These are phyloP conservation scores for Wallacemonas sp. DNA, from an alignment of 208 protist genomes.

Conservation along the genomic window DNA sequence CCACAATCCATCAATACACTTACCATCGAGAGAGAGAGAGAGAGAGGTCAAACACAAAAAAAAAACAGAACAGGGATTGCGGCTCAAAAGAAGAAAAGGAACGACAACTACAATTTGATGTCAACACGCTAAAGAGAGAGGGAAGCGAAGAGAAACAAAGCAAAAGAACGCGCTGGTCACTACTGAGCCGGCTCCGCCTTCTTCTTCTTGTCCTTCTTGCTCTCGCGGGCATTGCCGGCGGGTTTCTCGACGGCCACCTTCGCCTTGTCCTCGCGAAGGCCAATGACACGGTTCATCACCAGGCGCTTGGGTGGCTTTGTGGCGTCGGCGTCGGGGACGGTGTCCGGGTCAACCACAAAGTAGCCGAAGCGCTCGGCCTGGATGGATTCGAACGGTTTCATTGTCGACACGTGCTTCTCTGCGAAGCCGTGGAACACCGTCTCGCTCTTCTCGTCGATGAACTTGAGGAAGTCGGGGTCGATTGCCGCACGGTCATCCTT, in stretches of 20 bases:
- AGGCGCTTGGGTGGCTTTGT: conserved; percentile 22
- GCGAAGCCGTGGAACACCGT: conserved; percentile 58
- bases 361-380: conserved; percentile 93
- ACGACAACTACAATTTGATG: background rate
- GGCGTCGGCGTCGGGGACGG: conserved; percentile 15
- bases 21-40: background rate
- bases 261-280: conserved; percentile 87
- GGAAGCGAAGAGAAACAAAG: background rate
- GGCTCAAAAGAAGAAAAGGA: too few species aligned
- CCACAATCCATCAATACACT: background rate
- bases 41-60: background rate
- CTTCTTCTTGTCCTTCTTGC: conserved; percentile 22
- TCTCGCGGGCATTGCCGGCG: conserved; percentile 6
- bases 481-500: conserved; percentile 85
- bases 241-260: conserved; percentile 32
- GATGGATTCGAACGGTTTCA: conserved; percentile 73
- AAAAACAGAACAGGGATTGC: background rate
- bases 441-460: conserved; percentile 87
- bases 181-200: conserved; percentile 4
- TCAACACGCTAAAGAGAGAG: background rate
- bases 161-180: background rate
- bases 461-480: conserved; percentile 84
- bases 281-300: conserved; percentile 89
- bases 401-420: conserved; percentile 44
- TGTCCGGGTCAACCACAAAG: conserved; percentile 89